Percentiles rank a stretch among this genome's conserved stretches.
Evolutionary conservation across 495 filamentous ascomycete genomes (phyloP).

Genomic region (Cercophora samala): DNA sequence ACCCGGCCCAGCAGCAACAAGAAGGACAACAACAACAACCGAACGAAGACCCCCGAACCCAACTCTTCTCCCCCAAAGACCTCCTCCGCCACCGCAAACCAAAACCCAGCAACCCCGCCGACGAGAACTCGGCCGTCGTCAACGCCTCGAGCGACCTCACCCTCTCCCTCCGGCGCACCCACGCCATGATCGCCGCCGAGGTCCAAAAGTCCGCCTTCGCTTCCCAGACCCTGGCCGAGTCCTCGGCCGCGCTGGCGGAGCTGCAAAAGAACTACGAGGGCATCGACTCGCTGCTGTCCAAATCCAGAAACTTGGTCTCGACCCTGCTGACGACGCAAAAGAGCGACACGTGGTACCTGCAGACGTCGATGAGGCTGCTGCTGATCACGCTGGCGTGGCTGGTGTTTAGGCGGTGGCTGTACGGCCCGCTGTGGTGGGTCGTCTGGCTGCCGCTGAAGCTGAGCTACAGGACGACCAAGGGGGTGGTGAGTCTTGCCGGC

Average conservation of each 20-base stretch:
- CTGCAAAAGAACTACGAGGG: slow-evolving; percentile 74
- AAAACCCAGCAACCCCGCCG: slow-evolving; percentile 50
- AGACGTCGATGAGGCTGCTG: slow-evolving; percentile 80
- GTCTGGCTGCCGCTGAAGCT: slow-evolving; percentile 74
- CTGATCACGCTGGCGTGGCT: slow-evolving; percentile 77
- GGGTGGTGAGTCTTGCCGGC: slow-evolving; percentile 34
- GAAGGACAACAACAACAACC: not conserved
- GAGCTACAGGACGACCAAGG: slow-evolving; percentile 45
- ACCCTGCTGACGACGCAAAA: slow-evolving; percentile 83
- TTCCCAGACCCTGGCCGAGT: slow-evolving; percentile 76
- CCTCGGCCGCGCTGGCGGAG: slow-evolving; percentile 72
- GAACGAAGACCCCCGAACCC: slow-evolving; percentile 20
- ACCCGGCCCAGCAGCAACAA: not conserved
- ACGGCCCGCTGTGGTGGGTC: slow-evolving; percentile 87
- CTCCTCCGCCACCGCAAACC: slow-evolving; percentile 22
- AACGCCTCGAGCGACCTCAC: slow-evolving; percentile 82
- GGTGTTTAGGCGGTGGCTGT: slow-evolving; percentile 75
- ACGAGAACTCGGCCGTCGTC: slow-evolving; percentile 49
- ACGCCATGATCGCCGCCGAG: slow-evolving; percentile 77
- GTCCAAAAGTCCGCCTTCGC: slow-evolving; percentile 83
- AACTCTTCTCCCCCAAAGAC: slow-evolving; percentile 27
- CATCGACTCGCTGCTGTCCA: slow-evolving; percentile 71
- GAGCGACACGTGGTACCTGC: slow-evolving; percentile 94
- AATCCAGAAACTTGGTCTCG: slow-evolving; percentile 68
- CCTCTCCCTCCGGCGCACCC: slow-evolving; percentile 74